Percentiles rank a stretch among this genome's conserved stretches.
phyloP scores from a whole-genome alignment of 345 rosid genomes.

The Mallotus nudiflorus region DNA sequence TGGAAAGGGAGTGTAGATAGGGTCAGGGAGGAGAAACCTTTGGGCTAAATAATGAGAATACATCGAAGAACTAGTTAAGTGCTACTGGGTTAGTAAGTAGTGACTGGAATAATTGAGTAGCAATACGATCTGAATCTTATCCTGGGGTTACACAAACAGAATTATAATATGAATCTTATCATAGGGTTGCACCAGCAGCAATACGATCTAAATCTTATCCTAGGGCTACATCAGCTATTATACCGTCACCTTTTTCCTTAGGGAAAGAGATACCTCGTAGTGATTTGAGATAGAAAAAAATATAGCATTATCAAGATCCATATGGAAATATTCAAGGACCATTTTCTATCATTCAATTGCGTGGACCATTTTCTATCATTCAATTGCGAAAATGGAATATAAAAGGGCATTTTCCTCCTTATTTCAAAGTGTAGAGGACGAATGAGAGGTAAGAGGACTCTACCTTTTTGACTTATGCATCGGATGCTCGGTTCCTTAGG shows the following conservation, averaged over 20 bases:
- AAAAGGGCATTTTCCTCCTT: constrained; percentile 87
- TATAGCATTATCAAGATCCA: constrained; percentile 94
- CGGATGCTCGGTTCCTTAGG: constrained; percentile 18
- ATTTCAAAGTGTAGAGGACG: constrained; percentile 79
- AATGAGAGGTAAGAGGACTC: constrained; percentile 65
- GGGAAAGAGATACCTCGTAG: constrained; percentile 39
- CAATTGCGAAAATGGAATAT: constrained; percentile 96
- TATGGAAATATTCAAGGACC: constrained; percentile 96
- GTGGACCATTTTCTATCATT: no score
- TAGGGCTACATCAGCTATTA: constrained; percentile 30
- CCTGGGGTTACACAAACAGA: no score
- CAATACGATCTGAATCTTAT: no score
- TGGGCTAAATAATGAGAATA: constrained; percentile 15
- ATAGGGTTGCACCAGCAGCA: no score
- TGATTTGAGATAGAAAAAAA: constrained; percentile 76
- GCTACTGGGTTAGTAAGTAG: constrained; percentile 15
- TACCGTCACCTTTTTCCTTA: constrained; percentile 35
- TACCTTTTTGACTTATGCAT: constrained; percentile 67
- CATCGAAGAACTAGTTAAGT: constrained; percentile 36
- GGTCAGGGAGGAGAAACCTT: constrained; percentile 22
- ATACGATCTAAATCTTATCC: constrained; percentile 22
- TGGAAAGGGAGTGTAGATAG: constrained; percentile 24
- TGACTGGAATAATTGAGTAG: constrained; percentile 18
- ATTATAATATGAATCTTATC: no score
- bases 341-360: no score